phyloP scores from a whole-genome alignment of 148 eudicot species.

The Fagopyrum esculentum region DNA sequence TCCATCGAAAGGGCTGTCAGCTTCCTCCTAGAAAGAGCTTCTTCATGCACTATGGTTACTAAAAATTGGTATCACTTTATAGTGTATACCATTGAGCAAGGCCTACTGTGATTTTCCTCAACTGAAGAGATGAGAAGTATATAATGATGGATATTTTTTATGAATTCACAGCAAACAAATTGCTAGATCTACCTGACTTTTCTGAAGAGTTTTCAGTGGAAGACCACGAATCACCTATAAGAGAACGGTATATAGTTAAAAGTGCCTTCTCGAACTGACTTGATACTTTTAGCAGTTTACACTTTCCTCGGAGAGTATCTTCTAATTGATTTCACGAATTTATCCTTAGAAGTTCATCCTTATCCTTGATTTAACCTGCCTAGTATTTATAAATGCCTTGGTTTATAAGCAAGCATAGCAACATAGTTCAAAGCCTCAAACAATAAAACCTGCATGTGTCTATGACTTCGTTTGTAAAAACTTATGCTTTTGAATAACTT shows the following conservation, averaged over 20 bases:
- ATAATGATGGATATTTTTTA: not conserved
- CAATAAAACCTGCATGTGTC: not conserved
- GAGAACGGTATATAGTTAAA: not conserved
- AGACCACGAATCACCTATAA: not conserved
- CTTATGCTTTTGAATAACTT: not conserved
- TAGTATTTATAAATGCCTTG: not conserved
- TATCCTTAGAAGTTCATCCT: no score
- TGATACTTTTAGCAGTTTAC: no score
- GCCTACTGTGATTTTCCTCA: not conserved
- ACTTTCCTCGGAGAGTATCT: no score
- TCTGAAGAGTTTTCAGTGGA: not conserved
- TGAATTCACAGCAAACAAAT: not conserved
- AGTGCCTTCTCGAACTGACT: no score
- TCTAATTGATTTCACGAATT: no score
- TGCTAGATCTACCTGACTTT: not conserved
- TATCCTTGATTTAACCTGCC: no score
- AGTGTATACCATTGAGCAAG: not conserved
- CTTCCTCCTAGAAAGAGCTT: not conserved
- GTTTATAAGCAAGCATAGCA: not conserved
- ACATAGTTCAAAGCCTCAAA: slow-evolving; percentile 2
- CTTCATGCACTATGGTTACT: not conserved
- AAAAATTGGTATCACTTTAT: not conserved
- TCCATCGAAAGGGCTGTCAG: not conserved
- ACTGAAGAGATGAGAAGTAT: not conserved
- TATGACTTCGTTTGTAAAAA: not conserved